Percentiles rank a stretch among this genome's conserved stretches.
These are phyloP conservation scores for Mycosphaerella sp. DNA, from an alignment of 2,329 filamentous ascomycete species.

Conservation along the genomic window DNA sequence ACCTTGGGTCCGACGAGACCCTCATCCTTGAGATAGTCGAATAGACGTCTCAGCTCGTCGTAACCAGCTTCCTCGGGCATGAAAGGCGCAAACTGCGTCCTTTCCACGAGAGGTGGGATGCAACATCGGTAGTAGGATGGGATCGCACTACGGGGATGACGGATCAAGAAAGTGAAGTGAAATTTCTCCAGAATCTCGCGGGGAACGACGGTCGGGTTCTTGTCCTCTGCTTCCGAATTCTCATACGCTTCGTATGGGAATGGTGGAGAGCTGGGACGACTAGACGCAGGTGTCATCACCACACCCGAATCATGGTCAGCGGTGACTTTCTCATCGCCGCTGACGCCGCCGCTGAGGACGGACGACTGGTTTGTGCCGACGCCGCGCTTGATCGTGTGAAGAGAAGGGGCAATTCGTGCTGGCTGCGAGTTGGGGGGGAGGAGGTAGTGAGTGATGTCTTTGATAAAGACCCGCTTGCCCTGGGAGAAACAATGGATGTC, in stretches of 20 bases:
- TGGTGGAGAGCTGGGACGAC: slow-evolving; percentile 32
- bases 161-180: slow-evolving; percentile 95
- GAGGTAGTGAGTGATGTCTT: slow-evolving; percentile 93
- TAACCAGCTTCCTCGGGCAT: slow-evolving; percentile 86
- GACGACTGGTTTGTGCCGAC: slow-evolving; percentile 47
- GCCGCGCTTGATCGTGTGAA: slow-evolving; percentile 52
- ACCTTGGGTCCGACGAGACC: slow-evolving; percentile 64
- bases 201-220: slow-evolving; percentile 83
- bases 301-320: slow-evolving; percentile 28
- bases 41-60: slow-evolving; percentile 74
- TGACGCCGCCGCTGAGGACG: slow-evolving; percentile 27
- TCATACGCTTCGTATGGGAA: slow-evolving; percentile 46
- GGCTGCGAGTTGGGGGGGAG: slow-evolving; percentile 65
- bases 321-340: slow-evolving; percentile 17
- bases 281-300: slow-evolving; percentile 27
- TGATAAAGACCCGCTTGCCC: slow-evolving; percentile 94
- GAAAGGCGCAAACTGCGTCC: slow-evolving; percentile 83
- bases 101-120: slow-evolving; percentile 71
- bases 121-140: slow-evolving; percentile 95
- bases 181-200: slow-evolving; percentile 66
- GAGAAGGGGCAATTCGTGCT: slow-evolving; percentile 69
- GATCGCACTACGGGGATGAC: slow-evolving; percentile 84
- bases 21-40: slow-evolving; percentile 70
- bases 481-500: slow-evolving; percentile 35
- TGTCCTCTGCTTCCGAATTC: slow-evolving; percentile 52